Base-by-base conservation (phyloP, 148 eudicot genomes). In the Vaccinium corymbosum region DNA sequence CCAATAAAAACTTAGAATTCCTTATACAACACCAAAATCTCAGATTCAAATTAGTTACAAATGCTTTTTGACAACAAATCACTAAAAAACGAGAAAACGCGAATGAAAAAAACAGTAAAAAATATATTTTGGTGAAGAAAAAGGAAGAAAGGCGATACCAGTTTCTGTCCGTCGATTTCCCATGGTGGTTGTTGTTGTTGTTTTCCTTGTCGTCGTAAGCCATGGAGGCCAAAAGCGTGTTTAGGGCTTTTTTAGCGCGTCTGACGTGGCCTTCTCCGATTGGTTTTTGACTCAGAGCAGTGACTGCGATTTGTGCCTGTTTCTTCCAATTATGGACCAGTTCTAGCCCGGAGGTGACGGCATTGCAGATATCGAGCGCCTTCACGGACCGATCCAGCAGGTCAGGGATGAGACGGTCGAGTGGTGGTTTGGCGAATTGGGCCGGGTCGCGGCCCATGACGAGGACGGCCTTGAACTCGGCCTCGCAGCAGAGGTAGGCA, bases 301-400 rank as follows among this genome's bases (percentile, higher is more conserved):
- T 13, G 8, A 94, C 97, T 32, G 87, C 95, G 68, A 94, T 93
- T 82, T 90, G 85, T 3, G 93, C 95, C 7, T 92, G 92, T 79
- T 78, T 84, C 71, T 88, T 95, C 90, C 97, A 89, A 48, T 91
- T 90, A 17, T 85, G 87, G 51, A 92, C 76, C 42, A 92, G 90
- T 1, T 93, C 97, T 32, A 96, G 74, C 10, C 95, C 99, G 78
- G 92, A 92, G 9, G 91, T 88, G 80, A 93, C 76, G 12, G 97
- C 99, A 85, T 93, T 94, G 87, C 97, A 94, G 56, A 96, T 76
- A 83, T 96, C 99, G 53, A 96, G 87, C 17, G 92, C 94, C 79
- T 96, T 96, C 0, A 96, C 91, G 52, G 88, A 49, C 7, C 99
- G 91, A 16, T 94, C 99, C 15, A 92, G 80, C 49, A 92, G 82